These are phyloP conservation scores for Podaxis sp. DNA, from an alignment of 768 basidiomycete genomes.

Conservation along the genomic window DNA sequence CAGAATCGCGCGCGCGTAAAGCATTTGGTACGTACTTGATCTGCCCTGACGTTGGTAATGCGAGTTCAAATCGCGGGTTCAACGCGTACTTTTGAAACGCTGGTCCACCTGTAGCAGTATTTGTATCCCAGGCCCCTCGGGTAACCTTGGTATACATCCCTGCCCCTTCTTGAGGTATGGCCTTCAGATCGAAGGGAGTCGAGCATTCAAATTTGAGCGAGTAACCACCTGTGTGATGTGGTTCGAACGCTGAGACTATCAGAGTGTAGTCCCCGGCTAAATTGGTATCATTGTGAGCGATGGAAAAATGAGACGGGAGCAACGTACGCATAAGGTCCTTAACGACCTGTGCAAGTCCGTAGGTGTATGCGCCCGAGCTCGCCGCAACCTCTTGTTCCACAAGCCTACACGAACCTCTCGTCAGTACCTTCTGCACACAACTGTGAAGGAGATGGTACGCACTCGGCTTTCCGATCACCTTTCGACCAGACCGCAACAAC, in stretches of 20 bases:
- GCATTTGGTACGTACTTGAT: constrained; percentile 47
- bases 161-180: constrained; percentile 84
- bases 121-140: constrained; percentile 67
- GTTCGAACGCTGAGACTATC: constrained; percentile 84
- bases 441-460: constrained; percentile 27
- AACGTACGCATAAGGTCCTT: constrained; percentile 54
- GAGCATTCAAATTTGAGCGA: constrained; percentile 64
- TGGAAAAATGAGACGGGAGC: no score
- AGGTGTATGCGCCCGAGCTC: constrained; percentile 80
- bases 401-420: constrained; percentile 33
- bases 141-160: constrained; percentile 80
- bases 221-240: constrained; percentile 65
- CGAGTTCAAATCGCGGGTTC: constrained; percentile 72
- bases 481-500: constrained; percentile 72
- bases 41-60: constrained; percentile 49
- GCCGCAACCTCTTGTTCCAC: constrained; percentile 67
- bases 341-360: constrained; percentile 64
- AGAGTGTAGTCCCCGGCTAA: constrained; percentile 80
- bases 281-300: background rate
- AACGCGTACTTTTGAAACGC: constrained; percentile 59
- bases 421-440: background rate
- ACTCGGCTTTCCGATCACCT: constrained; percentile 78
- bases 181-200: constrained; percentile 54
- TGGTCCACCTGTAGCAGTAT: constrained; percentile 69
- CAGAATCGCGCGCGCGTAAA: background rate